Conservation (phyloP, 331 rosid genomes). For the Pyracantha coccinea region DNA sequence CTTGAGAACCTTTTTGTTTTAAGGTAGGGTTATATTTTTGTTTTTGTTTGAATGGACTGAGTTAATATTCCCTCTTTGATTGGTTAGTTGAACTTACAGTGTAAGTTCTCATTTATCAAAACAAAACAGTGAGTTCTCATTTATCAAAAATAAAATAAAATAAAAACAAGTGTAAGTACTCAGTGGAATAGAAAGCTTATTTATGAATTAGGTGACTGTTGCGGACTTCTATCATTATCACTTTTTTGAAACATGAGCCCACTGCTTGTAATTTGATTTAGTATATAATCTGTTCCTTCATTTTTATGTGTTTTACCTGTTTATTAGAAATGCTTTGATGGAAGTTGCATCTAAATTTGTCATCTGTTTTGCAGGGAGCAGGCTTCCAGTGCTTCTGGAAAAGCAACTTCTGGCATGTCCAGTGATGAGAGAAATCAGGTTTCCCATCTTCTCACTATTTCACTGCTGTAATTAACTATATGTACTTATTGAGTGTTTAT, state of each 20-base stretch:
- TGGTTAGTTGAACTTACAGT: not conserved
- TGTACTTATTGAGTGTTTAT: not conserved
- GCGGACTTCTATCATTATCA: not conserved
- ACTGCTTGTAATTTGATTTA: not conserved
- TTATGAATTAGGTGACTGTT: not conserved
- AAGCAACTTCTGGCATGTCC: constrained; percentile 95
- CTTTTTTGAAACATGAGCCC: not conserved
- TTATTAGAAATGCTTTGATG: not conserved
- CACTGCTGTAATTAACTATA: not conserved
- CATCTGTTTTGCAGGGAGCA: constrained; percentile 66
- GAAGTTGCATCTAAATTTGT: not conserved
- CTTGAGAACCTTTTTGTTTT: not conserved
- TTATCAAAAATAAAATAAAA: too few species aligned
- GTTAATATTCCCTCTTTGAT: not conserved
- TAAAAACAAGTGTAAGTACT: not conserved
- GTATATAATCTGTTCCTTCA: not conserved
- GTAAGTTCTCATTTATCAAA: not conserved
- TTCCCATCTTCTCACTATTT: constrained; percentile 7
- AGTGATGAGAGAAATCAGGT: constrained; percentile 98
- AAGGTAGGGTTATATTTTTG: not conserved
- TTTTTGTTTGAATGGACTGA: not conserved
- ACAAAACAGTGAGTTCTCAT: too few species aligned
- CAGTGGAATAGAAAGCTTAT: not conserved
- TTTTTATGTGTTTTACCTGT: not conserved
- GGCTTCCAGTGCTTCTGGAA: constrained; percentile 97